A percentile compares a stretch with the other conserved stretches of the same genome.
Evolutionary conservation across 495 filamentous ascomycete species (phyloP).

Genomic region (Pyrenula aspistea): DNA sequence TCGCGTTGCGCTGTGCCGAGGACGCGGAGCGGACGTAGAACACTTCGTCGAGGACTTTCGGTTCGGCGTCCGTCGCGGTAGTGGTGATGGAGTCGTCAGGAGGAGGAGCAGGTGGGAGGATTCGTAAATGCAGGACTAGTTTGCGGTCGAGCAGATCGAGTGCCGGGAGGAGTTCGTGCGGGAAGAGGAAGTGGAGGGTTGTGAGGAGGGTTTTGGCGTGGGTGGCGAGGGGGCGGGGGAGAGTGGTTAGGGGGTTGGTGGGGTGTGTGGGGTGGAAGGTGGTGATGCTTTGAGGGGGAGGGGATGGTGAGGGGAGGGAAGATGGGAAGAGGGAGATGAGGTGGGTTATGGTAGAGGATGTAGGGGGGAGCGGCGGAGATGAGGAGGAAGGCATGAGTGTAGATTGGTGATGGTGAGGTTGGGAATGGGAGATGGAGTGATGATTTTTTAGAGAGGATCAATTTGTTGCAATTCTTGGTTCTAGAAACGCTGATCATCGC

Average conservation of each 20-base stretch:
- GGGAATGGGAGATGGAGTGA: too few species aligned
- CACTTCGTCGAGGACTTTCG: background rate
- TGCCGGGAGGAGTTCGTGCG: constrained; percentile 52
- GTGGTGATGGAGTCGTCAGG: background rate
- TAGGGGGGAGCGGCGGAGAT: constrained; percentile 22
- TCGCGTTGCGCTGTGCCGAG: background rate
- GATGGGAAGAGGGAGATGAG: constrained; percentile 35
- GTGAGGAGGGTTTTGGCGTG: constrained; percentile 19
- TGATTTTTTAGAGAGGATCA: too few species aligned
- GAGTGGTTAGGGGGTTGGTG: background rate
- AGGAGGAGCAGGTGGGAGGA: background rate
- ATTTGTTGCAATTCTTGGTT: too few species aligned
- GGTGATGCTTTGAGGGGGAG: background rate
- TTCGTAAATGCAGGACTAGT: constrained; percentile 38
- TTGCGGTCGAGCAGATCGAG: constrained; percentile 71
- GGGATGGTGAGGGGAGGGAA: background rate
- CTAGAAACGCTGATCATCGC: too few species aligned
- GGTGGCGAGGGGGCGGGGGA: background rate
- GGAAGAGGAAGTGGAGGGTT: constrained; percentile 42
- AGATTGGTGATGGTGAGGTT: too few species aligned
- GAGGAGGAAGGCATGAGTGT: too few species aligned
- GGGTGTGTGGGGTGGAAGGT: background rate
- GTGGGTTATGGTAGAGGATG: constrained; percentile 37
- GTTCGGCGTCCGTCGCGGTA: background rate
- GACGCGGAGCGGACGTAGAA: constrained; percentile 6